A percentile compares a stretch with the other conserved stretches of the same genome.
phyloP scores from a whole-genome alignment of 768 basidiomycete species.

The Phanerodontia chrysosporium region DNA sequence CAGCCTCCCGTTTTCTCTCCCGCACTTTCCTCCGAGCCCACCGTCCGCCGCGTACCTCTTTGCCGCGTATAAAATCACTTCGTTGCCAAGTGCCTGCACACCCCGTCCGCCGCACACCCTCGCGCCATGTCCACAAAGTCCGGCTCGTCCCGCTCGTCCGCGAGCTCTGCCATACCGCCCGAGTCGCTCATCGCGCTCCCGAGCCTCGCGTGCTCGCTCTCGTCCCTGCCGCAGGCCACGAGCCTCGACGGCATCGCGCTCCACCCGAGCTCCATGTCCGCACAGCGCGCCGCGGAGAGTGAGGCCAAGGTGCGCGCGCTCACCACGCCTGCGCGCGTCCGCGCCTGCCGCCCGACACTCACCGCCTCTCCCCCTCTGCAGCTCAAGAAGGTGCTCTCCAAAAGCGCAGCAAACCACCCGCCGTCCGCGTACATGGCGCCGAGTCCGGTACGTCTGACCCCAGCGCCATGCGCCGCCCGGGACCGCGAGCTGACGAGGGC shows the following conservation, averaged over 20 bases:
- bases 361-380: conserved; percentile 22
- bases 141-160: conserved; percentile 21
- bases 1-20: neutral
- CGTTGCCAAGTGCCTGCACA: conserved; percentile 1
- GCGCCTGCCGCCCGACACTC: no score
- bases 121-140: conserved; percentile 20
- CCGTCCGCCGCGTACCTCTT: neutral
- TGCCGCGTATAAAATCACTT: neutral
- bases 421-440: conserved; percentile 15
- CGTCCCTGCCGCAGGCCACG: conserved; percentile 67
- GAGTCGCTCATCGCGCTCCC: conserved; percentile 67
- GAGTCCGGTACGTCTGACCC: conserved; percentile 16
- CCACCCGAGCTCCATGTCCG: conserved; percentile 62
- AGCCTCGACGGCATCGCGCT: conserved; percentile 62
- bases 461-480: neutral
- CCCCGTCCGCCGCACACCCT: conserved; percentile 12
- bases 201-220: conserved; percentile 64
- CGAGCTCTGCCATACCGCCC: conserved; percentile 41
- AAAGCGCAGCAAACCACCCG: conserved; percentile 33
- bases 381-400: conserved; percentile 64
- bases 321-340: conserved; percentile 4
- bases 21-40: neutral
- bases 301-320: conserved; percentile 75
- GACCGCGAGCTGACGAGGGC: conserved; percentile 4
- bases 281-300: conserved; percentile 63